These are phyloP conservation scores for Cadophora malorum DNA, from an alignment of 2,329 filamentous ascomycete species.

Conservation along the genomic window DNA sequence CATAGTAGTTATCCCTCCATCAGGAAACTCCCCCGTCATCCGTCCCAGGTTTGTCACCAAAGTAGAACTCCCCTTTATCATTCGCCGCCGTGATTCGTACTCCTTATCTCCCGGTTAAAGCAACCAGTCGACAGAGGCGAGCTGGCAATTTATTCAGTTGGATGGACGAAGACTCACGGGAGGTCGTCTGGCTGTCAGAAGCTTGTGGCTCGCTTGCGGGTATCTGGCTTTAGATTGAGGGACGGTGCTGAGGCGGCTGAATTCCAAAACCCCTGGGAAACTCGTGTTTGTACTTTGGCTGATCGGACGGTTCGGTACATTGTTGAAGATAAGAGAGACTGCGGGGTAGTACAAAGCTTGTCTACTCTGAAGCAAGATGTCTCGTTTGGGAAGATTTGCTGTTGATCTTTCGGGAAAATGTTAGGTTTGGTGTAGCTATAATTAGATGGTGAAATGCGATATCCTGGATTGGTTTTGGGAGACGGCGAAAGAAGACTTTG, in stretches of 20 bases:
- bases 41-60: background rate
- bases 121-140: background rate
- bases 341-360: background rate
- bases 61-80: background rate
- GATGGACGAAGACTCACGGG: too few relatives aligned
- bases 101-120: slow-evolving; percentile 15
- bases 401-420: background rate
- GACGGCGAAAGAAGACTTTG: background rate
- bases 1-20: background rate
- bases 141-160: slow-evolving; percentile 2
- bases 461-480: background rate
- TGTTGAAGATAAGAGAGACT: background rate
- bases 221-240: background rate
- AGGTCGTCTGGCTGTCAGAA: background rate
- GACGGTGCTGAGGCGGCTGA: slow-evolving; percentile 1
- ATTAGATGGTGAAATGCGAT: background rate
- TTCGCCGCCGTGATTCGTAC: background rate
- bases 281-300: slow-evolving; percentile 5
- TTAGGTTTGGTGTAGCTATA: background rate
- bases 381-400: too few relatives aligned
- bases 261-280: background rate
- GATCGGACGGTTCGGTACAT: background rate
- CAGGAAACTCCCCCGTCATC: background rate
- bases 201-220: slow-evolving; percentile 9
- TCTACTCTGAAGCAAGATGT: background rate